Base-by-base conservation (phyloP, 768 basidiomycete genomes). In the Floccularia luteovirens region DNA sequence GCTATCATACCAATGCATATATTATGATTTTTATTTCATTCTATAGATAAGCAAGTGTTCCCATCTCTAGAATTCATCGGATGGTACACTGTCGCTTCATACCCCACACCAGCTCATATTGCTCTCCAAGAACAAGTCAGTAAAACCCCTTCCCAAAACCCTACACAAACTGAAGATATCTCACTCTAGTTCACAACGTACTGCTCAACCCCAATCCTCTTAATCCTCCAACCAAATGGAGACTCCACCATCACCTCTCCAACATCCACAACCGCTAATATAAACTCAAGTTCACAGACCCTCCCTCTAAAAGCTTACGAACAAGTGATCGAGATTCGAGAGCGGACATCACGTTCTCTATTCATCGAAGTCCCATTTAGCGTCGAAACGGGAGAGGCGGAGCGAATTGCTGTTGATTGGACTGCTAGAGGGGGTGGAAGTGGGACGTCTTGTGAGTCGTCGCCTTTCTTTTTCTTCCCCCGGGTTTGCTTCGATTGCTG, bases 381-480 rank as follows among this genome's bases (percentile, higher is more conserved):
- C 36, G 84, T 99, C 13, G 94, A 97, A 61, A 97, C 94, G 0
- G 96, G 94, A 24, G 96, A 99, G 63, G 96, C 96, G 12, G 96
- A 99, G 58, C 81, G 96, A 27, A 97, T 99, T 46, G 96, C 96
- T 4, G 96, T 99, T 0, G 94, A 98, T 57, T 94, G 90, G 75
- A 89, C 89, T 2, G 86, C 89, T 19, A 79, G 81, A 57, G 87
- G 88, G 6, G 88, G 90, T 35, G 86, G 78, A 21, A 85, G 80
- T 46, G 84, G 82, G 31, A 87, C 80, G 11, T 88, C 80, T 47
- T 64, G 90, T 91, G 49, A 63, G 86, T 69, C 34, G 12, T 22
- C 36, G 24, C 17, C 38, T 14, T 33, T 38, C 11, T 19, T 24
- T 43, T 45, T 31, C 21, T 16, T 44, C 11, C 24, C 10, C 7